Conservation (phyloP, 2,329 filamentous ascomycete genomes). For the Calonectria pseudoturangicola region DNA sequence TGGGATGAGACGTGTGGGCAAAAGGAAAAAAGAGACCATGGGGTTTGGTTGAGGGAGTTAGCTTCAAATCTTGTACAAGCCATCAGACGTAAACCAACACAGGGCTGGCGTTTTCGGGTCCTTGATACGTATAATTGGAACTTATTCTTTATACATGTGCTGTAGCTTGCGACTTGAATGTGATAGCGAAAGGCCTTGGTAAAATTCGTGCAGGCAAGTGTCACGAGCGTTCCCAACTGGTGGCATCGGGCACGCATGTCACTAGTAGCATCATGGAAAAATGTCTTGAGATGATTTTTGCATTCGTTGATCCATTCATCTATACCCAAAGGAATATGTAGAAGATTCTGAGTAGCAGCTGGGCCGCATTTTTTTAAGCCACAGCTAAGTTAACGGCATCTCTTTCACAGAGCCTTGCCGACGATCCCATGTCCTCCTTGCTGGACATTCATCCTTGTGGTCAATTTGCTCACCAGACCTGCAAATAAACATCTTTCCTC, state of each 20-base stretch:
- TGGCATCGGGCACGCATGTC: neutral
- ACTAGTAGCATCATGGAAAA: neutral
- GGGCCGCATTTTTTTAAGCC: slow-evolving; percentile 40
- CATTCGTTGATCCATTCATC: slow-evolving; percentile 60
- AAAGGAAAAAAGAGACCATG: slow-evolving; percentile 27
- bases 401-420: slow-evolving; percentile 1
- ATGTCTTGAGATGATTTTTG: slow-evolving; percentile 33
- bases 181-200: neutral
- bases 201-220: neutral
- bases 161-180: neutral
- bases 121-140: slow-evolving; percentile 52
- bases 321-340: slow-evolving; percentile 61
- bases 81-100: slow-evolving; percentile 37
- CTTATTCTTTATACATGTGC: slow-evolving; percentile 25
- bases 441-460: slow-evolving; percentile 38
- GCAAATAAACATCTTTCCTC: slow-evolving; percentile 42
- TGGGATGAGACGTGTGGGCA: slow-evolving; percentile 31
- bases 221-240: neutral
- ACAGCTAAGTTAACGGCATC: slow-evolving; percentile 32
- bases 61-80: slow-evolving; percentile 35
- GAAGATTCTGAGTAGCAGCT: slow-evolving; percentile 57
- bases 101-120: slow-evolving; percentile 44
- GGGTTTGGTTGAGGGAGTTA: slow-evolving; percentile 26
- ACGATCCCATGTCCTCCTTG: slow-evolving; percentile 18
- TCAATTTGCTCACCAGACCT: slow-evolving; percentile 52